Evolutionary conservation across 1,284 basidiomycete genomes (phyloP).

Genomic region (Austroboletus novae-zelandiae): DNA sequence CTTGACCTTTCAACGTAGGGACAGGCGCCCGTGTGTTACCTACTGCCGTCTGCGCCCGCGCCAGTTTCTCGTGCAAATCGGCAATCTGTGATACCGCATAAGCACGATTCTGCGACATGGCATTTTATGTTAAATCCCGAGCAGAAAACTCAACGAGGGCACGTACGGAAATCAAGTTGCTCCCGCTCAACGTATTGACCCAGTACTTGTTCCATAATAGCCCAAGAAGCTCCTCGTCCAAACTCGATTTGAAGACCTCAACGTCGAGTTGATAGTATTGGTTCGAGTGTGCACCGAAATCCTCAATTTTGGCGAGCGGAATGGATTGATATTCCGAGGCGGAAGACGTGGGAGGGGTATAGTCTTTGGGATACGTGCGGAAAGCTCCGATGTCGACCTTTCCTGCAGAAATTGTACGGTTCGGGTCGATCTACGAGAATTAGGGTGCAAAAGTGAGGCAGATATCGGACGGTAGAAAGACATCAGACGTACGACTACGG

Average conservation of each 20-base stretch:
- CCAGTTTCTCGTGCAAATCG: constrained; percentile 87
- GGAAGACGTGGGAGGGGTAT: constrained; percentile 72
- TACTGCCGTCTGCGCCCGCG: constrained; percentile 58
- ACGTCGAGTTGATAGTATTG: constrained; percentile 94
- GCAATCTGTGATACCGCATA: constrained; percentile 87
- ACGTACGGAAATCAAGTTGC: constrained; percentile 84
- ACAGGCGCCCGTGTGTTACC: constrained; percentile 52
- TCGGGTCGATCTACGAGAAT: constrained; percentile 85
- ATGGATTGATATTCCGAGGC: constrained; percentile 92
- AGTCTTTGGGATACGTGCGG: constrained; percentile 92
- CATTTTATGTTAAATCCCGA: background rate
- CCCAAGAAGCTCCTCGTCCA: constrained; percentile 85
- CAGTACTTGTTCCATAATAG: constrained; percentile 99
- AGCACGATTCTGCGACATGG: constrained; percentile 72
- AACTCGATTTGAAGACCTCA: constrained; percentile 89
- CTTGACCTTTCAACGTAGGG: constrained; percentile 49
- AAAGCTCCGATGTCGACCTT: constrained; percentile 99
- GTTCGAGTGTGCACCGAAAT: constrained; percentile 98
- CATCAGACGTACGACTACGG: constrained; percentile 78
- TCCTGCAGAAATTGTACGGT: constrained; percentile 95
- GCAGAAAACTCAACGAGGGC: background rate
- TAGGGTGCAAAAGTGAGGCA: background rate
- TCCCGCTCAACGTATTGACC: constrained; percentile 94
- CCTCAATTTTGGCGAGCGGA: constrained; percentile 92
- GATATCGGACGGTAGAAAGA: background rate